Conservation (phyloP, 148 eudicot species). For the Chenopodium formosanum region DNA sequence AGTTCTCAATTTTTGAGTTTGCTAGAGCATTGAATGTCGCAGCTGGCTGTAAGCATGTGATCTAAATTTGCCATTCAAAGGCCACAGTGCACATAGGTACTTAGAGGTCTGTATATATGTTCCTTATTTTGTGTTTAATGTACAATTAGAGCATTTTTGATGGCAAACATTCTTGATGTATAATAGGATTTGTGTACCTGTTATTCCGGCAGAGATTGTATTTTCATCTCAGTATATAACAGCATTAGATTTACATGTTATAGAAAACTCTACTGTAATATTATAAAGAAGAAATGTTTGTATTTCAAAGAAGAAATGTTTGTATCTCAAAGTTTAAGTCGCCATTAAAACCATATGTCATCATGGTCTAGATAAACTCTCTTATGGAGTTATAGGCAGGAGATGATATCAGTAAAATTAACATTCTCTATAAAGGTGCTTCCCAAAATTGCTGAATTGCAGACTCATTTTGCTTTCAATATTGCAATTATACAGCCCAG, state of each 20-base stretch:
- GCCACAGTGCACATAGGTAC: neutral
- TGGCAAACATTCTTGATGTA: neutral
- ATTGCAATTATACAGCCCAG: no score
- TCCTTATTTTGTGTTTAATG: neutral
- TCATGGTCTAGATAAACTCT: neutral
- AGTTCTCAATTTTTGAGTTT: neutral
- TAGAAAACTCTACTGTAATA: constrained; percentile 3
- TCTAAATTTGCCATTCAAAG: neutral
- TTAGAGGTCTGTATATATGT: constrained; percentile 23
- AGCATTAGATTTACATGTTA: neutral
- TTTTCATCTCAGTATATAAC: constrained; percentile 9
- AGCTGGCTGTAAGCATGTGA: neutral
- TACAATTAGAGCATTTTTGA: constrained; percentile 26
- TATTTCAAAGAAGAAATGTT: neutral
- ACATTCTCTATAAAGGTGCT: no score
- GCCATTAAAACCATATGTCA: neutral
- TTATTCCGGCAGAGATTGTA: constrained; percentile 1
- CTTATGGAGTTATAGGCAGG: neutral
- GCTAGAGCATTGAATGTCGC: neutral
- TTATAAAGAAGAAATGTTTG: neutral
- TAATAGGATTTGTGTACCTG: constrained; percentile 8
- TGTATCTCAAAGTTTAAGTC: neutral
- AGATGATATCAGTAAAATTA: neutral
- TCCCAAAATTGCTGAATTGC: no score
- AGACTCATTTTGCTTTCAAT: no score